These are phyloP conservation scores for Aspergillus intermedius DNA, from an alignment of 2,329 filamentous ascomycete genomes.

Conservation along the genomic window DNA sequence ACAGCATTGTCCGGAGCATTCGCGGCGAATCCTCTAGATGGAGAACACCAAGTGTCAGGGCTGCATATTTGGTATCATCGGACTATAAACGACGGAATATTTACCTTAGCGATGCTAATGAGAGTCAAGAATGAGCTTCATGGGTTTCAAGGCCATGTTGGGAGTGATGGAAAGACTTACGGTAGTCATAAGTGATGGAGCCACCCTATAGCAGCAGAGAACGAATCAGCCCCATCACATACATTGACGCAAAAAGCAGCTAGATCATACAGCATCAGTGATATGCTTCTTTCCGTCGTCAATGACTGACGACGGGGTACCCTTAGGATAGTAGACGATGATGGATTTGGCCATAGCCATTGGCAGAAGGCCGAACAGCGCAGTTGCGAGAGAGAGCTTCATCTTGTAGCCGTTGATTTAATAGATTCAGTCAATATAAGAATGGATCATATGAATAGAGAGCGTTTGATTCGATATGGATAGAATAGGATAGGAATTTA, in stretches of 20 bases:
- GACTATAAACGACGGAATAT: background rate
- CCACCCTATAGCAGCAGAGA: slow-evolving; percentile 47
- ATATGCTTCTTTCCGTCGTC: slow-evolving; percentile 66
- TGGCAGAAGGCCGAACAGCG: slow-evolving; percentile 54
- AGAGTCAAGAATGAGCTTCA: slow-evolving; percentile 6
- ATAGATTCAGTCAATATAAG: background rate
- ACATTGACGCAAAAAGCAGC: background rate
- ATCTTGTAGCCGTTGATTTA: slow-evolving; percentile 42
- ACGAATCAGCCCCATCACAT: slow-evolving; percentile 10
- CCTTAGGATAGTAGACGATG: slow-evolving; percentile 69
- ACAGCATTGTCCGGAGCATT: slow-evolving; percentile 64
- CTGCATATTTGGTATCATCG: background rate
- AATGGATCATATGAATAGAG: background rate
- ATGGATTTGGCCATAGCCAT: slow-evolving; percentile 66
- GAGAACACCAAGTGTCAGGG: slow-evolving; percentile 18
- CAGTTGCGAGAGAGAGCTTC: slow-evolving; percentile 56
- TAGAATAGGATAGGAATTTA: background rate
- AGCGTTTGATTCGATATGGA: background rate
- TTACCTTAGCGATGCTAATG: slow-evolving; percentile 39
- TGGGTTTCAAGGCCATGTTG: background rate
- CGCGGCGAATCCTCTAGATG: slow-evolving; percentile 66
- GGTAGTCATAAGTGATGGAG: slow-evolving; percentile 72
- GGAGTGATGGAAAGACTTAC: slow-evolving; percentile 43
- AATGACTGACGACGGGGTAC: slow-evolving; percentile 62
- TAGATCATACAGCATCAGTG: slow-evolving; percentile 50